Conservation (phyloP, 2,329 filamentous ascomycete genomes). For the Aaosphaeria arxii region DNA sequence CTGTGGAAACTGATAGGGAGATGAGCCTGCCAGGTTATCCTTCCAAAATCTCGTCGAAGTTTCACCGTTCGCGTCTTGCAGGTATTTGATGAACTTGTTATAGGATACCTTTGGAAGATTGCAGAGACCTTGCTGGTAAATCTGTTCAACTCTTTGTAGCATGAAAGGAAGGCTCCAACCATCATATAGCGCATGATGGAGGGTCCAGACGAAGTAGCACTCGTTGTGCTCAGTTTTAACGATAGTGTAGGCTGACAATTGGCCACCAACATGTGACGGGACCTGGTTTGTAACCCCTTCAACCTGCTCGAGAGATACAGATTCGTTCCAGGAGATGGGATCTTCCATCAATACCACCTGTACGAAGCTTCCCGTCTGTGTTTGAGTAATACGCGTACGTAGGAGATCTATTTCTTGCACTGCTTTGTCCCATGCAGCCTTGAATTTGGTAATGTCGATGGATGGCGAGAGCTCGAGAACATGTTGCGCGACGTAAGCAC, state of each 20-base stretch:
- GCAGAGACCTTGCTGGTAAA: slow-evolving; percentile 16
- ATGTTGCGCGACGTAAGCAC: slow-evolving; percentile 49
- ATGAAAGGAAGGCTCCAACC: slow-evolving; percentile 34
- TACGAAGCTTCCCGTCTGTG: slow-evolving; percentile 21
- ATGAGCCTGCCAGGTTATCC: slow-evolving; percentile 21
- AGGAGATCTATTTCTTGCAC: slow-evolving; percentile 47
- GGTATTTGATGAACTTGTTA: slow-evolving; percentile 32
- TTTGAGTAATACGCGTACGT: slow-evolving; percentile 42
- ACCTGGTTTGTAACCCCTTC: slow-evolving; percentile 12
- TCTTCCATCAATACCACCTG: slow-evolving; percentile 28
- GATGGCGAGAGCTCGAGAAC: slow-evolving; percentile 38
- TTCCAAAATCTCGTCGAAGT: slow-evolving; percentile 34
- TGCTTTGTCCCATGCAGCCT: slow-evolving; percentile 45
- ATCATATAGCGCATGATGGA: slow-evolving; percentile 43
- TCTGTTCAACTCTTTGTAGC: slow-evolving; percentile 27
- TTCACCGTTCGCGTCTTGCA: slow-evolving; percentile 15
- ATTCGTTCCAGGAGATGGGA: slow-evolving; percentile 21
- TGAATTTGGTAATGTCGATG: slow-evolving; percentile 44
- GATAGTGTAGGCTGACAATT: slow-evolving; percentile 24
- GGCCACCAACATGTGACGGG: slow-evolving; percentile 20
- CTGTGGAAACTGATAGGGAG: slow-evolving; percentile 33
- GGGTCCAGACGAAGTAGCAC: slow-evolving; percentile 35
- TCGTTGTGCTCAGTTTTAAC: slow-evolving; percentile 12
- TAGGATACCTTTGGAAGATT: slow-evolving; percentile 21
- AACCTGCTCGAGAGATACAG: slow-evolving; percentile 14